These are phyloP conservation scores for Lachancea thermotolerans DNA, from an alignment of 805 yeast genomes.

Conservation along the genomic window DNA sequence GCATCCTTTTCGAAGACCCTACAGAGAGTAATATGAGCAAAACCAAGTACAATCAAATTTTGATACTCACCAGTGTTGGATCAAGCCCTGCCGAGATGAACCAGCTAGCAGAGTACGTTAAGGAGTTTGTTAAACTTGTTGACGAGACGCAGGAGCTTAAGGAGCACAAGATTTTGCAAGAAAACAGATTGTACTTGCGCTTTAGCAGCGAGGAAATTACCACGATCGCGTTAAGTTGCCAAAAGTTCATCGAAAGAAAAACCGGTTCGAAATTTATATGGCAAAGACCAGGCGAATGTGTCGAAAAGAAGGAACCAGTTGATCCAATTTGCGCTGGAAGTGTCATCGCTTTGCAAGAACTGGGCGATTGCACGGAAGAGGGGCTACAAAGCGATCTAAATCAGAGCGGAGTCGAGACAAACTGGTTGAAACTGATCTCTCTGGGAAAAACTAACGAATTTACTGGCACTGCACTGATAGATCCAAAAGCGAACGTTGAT, in stretches of 20 bases:
- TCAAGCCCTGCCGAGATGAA: constrained; percentile 2
- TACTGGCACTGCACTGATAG: constrained; percentile 24
- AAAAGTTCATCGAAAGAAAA: constrained; percentile 17
- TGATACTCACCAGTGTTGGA: constrained; percentile 7
- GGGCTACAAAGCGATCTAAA: constrained; percentile 7
- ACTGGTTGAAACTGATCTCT: constrained; percentile 7
- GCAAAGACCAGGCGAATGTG: constrained; percentile 24
- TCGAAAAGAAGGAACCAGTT: constrained; percentile 11
- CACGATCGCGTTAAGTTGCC: constrained; percentile 20
- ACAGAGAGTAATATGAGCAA: constrained; percentile 21
- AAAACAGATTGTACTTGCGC: constrained; percentile 6
- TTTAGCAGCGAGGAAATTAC: constrained; percentile 9
- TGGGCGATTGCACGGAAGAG: constrained; percentile 9
- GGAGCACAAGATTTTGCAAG: neutral
- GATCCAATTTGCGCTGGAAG: constrained; percentile 19
- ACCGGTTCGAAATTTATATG: constrained; percentile 13
- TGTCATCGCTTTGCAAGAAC: constrained; percentile 16
- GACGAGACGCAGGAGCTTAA: constrained; percentile 9
- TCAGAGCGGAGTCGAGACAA: constrained; percentile 7
- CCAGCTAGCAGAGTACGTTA: neutral
- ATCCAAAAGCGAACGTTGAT: constrained; percentile 11
- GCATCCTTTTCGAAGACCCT: constrained; percentile 31
- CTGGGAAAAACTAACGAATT: constrained; percentile 8
- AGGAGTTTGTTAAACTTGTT: constrained; percentile 6
- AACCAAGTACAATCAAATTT: constrained; percentile 5